A percentile compares a stretch with the other conserved stretches of the same genome.
Conservation (phyloP, 179 eudicot species). For the Beta lomatogona region DNA sequence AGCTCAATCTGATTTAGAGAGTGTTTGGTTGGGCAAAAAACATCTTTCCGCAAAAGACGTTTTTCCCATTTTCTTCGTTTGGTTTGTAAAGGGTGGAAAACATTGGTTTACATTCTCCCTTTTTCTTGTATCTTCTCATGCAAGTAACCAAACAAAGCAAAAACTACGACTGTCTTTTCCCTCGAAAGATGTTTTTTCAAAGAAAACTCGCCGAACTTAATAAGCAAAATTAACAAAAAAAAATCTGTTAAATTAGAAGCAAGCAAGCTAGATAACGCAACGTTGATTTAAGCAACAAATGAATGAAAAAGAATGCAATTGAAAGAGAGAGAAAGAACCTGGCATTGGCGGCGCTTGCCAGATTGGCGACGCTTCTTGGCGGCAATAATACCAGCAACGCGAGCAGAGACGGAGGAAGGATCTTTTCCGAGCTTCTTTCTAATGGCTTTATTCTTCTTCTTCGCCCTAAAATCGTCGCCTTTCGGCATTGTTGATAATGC, state of each 20-base stretch:
- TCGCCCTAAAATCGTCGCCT: constrained; percentile 60
- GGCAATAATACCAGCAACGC: constrained; percentile 84
- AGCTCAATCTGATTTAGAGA: no score
- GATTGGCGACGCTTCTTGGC: constrained; percentile 87
- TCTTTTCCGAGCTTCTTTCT: constrained; percentile 50
- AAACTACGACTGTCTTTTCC: no score
- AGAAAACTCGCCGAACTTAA: neutral
- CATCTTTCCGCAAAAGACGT: no score
- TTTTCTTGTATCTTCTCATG: no score
- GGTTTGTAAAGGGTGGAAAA: no score
- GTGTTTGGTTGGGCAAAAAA: no score
- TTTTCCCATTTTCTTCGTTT: no score
- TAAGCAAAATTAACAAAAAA: neutral
- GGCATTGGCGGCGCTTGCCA: constrained; percentile 84
- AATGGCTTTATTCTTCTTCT: constrained; percentile 57
- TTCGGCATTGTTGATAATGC: constrained; percentile 47
- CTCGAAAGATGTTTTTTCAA: neutral
- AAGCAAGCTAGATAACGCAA: neutral
- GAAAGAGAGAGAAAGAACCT: constrained; percentile 38
- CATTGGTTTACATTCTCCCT: no score
- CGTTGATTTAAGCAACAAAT: neutral
- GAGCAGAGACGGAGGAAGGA: constrained; percentile 56
- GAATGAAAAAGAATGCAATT: neutral
- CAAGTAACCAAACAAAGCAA: no score
- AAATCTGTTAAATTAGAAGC: neutral